These are phyloP conservation scores for Daucus carota DNA, from an alignment of 129 eudicot genomes.

Conservation along the genomic window DH1_v3.0 NC_030381.2:28008001-28008500, in stretches of 20 bases:
- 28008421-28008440: slow-evolving; percentile 26
- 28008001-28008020: slow-evolving; percentile 40
- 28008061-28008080: not conserved
- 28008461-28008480: slow-evolving; percentile 22
- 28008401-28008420: not conserved
- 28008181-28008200: too few species aligned
- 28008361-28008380: not conserved
- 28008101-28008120: not conserved
- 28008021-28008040: slow-evolving; percentile 37
- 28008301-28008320: too few species aligned
- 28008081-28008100: not conserved
- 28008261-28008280: too few species aligned
- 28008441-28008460: slow-evolving; percentile 29
- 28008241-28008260: too few species aligned
- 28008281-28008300: too few species aligned
- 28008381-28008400: not conserved
- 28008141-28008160: not conserved
- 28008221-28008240: too few species aligned
- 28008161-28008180: too few species aligned
- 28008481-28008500: slow-evolving; percentile 19
- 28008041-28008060: not conserved
- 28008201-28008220: too few species aligned
- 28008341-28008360: not conserved
- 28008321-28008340: too few species aligned
- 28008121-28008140: not conserved